phyloP scores from a whole-genome alignment of 345 rosid genomes.

The Eucalyptus microcorys region DNA sequence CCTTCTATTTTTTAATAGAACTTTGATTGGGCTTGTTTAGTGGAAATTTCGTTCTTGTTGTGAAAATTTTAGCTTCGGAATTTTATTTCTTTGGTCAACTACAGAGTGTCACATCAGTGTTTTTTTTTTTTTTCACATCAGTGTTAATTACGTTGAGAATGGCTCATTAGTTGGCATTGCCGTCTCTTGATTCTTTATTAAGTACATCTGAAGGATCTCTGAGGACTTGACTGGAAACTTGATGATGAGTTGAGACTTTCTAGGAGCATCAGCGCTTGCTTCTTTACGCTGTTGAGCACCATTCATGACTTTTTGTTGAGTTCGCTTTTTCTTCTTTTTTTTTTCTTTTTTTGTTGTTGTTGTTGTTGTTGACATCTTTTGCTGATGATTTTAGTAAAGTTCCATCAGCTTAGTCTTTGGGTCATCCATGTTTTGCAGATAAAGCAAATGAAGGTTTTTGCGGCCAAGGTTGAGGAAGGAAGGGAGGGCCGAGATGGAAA shows the following conservation, averaged over 20 bases:
- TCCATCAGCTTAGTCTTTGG: background rate
- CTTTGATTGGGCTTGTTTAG: background rate
- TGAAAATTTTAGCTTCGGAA: background rate
- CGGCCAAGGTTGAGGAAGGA: slow-evolving; percentile 72
- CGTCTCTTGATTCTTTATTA: background rate
- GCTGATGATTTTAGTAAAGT: background rate
- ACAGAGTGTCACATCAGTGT: background rate
- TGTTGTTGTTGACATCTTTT: background rate
- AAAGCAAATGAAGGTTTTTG: slow-evolving; percentile 46
- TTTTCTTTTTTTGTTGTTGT: too few species aligned
- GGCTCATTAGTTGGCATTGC: background rate
- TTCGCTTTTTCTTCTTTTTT: background rate
- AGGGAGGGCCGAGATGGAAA: slow-evolving; percentile 61
- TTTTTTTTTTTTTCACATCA: too few species aligned
- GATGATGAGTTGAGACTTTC: background rate
- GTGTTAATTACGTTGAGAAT: background rate
- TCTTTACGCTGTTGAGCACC: background rate
- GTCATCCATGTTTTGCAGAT: background rate
- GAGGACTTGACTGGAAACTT: background rate
- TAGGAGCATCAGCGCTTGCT: background rate
- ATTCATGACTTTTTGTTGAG: background rate
- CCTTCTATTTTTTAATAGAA: background rate
- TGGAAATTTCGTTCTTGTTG: background rate
- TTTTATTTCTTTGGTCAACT: background rate
- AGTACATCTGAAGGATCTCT: background rate